Evolutionary conservation across 2,329 filamentous ascomycete genomes (phyloP).

Genomic region (Fonsecaea multimorphosa): DNA sequence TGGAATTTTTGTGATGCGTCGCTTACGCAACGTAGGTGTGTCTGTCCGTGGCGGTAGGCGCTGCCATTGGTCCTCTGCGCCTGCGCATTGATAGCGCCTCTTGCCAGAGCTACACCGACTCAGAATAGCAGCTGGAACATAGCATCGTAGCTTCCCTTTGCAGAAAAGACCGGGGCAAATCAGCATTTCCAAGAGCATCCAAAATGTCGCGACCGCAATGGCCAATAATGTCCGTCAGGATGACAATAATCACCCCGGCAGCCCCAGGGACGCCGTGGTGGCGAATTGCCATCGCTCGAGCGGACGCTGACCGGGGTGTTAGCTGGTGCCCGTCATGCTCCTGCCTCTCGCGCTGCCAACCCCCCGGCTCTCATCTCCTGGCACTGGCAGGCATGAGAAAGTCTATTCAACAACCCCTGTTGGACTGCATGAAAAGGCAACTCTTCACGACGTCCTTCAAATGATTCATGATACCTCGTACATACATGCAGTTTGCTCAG

Average conservation of each 20-base stretch:
- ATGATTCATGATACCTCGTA: neutral
- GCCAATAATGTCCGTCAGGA: neutral
- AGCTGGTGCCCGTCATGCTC: neutral
- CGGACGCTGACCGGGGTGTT: neutral
- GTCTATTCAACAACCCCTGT: conserved; percentile 7
- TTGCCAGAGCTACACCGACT: conserved; percentile 22
- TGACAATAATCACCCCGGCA: conserved; percentile 8
- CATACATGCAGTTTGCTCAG: conserved; percentile 7
- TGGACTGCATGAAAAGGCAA: conserved; percentile 13
- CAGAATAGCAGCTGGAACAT: conserved; percentile 15
- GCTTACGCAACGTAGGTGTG: conserved; percentile 15
- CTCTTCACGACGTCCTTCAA: conserved; percentile 17
- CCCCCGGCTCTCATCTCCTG: neutral
- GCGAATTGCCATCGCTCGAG: neutral
- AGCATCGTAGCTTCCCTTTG: conserved; percentile 7
- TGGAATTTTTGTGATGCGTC: conserved; percentile 19
- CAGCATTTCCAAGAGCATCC: neutral
- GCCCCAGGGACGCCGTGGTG: neutral
- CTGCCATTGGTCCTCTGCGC: conserved; percentile 4
- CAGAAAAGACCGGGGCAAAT: conserved; percentile 23
- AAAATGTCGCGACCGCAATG: conserved; percentile 1
- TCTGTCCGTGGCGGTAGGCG: neutral
- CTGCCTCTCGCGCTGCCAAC: conserved; percentile 2
- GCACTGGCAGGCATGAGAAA: conserved; percentile 12
- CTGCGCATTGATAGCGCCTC: conserved; percentile 1